Evolutionary conservation across 805 yeast genomes (phyloP), one percentile per base, ranked within the genome.

Genomic region (Dipodascopsis tothii): DNA sequence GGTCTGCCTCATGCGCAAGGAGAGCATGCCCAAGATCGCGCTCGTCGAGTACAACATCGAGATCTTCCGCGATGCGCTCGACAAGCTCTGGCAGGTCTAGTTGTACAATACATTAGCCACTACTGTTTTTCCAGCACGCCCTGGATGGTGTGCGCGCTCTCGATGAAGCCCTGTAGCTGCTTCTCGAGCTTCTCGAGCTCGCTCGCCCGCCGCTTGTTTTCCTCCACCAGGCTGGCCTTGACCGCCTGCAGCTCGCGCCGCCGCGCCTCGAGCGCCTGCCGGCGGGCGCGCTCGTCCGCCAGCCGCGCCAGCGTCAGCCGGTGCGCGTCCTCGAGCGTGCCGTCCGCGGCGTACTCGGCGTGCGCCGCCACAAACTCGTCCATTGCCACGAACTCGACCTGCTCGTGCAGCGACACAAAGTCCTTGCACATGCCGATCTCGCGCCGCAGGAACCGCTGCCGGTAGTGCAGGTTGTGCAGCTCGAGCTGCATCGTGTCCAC

Each of bases 1-100:
- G 46, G 96, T 90, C 33, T 94, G 95, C 1, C 70, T 88, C 44
- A 79, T 86, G 9, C 74, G 95, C 45, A 73, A 77, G 22, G 90
- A 81, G 41, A 76, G 72, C 11, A 74, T 52, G 52, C 68, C 55
- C 62, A 75, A 52, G 59, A 54, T 70, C 56, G 72, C 95, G 0
- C 75, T 90, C 28, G 81, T 90, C 7, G 96, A 92, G 63, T 88
- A 85, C 61, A 90, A 90, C 61, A 86, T 90, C 35, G 81, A 81
- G 42, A 73, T 84, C 17, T 83, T 90, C 59, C 44, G 56, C 20
- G 47, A 45, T 19, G 57, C 57, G 11, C 35, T 54, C 16, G 55
- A 51, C 25, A 46, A 54, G 36, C 30, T 54, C 23, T 50, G 47
- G 45, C 22, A 25, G 30, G 14, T 25, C 30, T 25, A 14, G 14